Percentiles rank a stretch among this genome's conserved stretches.
phyloP scores from a whole-genome alignment of 805 yeast species.

The Yamadazyma paraphyllophila region DNA sequence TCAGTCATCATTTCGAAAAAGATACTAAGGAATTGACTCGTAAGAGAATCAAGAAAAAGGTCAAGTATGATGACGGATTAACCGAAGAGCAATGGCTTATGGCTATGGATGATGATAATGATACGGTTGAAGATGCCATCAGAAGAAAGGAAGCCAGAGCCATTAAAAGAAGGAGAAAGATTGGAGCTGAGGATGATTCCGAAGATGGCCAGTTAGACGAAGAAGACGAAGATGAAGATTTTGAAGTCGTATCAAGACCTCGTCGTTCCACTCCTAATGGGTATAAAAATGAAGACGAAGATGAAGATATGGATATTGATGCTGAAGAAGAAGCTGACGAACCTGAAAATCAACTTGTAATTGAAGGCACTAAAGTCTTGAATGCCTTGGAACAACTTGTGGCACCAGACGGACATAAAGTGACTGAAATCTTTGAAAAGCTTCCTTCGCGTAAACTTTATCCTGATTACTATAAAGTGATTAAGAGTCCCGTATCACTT shows the following conservation, averaged over 20 bases:
- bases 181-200: constrained; percentile 23
- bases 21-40: constrained; percentile 54
- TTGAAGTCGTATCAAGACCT: constrained; percentile 14
- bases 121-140: constrained; percentile 59
- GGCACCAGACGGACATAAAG: constrained; percentile 44
- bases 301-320: constrained; percentile 25
- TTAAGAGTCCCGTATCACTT: constrained; percentile 59
- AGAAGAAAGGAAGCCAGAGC: constrained; percentile 46
- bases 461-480: constrained; percentile 79
- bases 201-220: constrained; percentile 16
- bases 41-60: constrained; percentile 73
- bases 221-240: constrained; percentile 5
- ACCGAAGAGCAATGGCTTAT: constrained; percentile 93
- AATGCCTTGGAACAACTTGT: constrained; percentile 40
- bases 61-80: constrained; percentile 82
- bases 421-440: constrained; percentile 50
- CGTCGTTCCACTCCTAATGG: constrained; percentile 19
- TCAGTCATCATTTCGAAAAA: constrained; percentile 47
- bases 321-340: constrained; percentile 15
- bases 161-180: constrained; percentile 36
- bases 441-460: constrained; percentile 73
- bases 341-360: constrained; percentile 18
- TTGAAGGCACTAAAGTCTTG: constrained; percentile 36
- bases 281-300: constrained; percentile 16
- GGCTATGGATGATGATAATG: constrained; percentile 74